Percentiles rank a stretch among this genome's conserved stretches.
Evolutionary conservation across 2,329 filamentous ascomycete genomes (phyloP).

Genomic region (Clarireedia sp.): DNA sequence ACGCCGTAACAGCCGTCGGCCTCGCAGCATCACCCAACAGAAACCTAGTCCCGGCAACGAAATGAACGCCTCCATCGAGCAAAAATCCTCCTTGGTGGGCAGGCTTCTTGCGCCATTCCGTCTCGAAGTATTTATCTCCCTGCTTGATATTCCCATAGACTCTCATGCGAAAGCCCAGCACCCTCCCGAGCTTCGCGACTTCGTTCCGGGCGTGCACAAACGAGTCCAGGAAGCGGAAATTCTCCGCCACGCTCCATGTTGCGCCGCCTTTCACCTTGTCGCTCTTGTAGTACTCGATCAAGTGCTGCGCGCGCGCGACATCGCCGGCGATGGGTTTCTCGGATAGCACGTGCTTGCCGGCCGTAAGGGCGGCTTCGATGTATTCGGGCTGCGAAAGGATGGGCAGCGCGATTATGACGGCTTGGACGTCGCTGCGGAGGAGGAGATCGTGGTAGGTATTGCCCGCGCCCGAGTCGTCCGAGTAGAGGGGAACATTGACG

Average conservation of each 20-base stretch:
- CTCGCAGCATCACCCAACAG: constrained; percentile 40
- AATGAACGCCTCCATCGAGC: constrained; percentile 70
- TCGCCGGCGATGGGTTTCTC: constrained; percentile 48
- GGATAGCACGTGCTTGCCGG: constrained; percentile 46
- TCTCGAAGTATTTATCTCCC: constrained; percentile 44
- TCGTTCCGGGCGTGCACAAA: constrained; percentile 44
- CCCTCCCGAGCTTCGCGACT: constrained; percentile 43
- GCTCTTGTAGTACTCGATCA: constrained; percentile 39
- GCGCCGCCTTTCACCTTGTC: constrained; percentile 30
- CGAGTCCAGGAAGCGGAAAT: constrained; percentile 56
- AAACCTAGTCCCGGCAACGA: constrained; percentile 52
- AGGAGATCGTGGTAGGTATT: constrained; percentile 37
- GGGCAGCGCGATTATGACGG: constrained; percentile 38
- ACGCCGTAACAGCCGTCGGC: constrained; percentile 22
- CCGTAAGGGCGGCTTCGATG: constrained; percentile 40
- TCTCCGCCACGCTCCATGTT: constrained; percentile 60
- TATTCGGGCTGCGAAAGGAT: constrained; percentile 41
- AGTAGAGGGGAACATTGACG: constrained; percentile 33
- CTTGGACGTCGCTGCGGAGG: constrained; percentile 27
- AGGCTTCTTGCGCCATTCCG: constrained; percentile 58
- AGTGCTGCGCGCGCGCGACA: constrained; percentile 37
- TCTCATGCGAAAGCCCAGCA: constrained; percentile 46
- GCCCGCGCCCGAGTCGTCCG: constrained; percentile 26
- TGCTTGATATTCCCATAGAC: constrained; percentile 37
- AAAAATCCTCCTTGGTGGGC: constrained; percentile 69